A percentile compares a stretch with the other conserved stretches of the same genome.
phyloP scores from a whole-genome alignment of 2,329 filamentous ascomycete genomes.

The Chrysosphaeria jannelii region DNA sequence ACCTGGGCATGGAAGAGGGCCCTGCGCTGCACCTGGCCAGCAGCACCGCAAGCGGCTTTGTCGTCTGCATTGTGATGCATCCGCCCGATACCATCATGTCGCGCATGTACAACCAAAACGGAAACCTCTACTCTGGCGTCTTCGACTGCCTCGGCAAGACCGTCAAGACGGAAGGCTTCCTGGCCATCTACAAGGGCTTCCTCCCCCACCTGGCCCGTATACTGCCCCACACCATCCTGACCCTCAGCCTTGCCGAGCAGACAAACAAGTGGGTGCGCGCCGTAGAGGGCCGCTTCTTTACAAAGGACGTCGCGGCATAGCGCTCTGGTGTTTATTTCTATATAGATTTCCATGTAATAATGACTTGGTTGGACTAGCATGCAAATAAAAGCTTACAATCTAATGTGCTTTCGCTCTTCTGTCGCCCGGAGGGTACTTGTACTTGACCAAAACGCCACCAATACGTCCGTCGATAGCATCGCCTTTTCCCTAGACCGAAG shows the following conservation, averaged over 20 bases:
- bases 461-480: no score
- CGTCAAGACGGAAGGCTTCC: conserved; percentile 60
- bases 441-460: no score
- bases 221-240: conserved; percentile 82
- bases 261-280: conserved; percentile 76
- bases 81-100: conserved; percentile 98
- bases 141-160: conserved; percentile 85
- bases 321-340: no score
- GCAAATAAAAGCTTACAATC: no score
- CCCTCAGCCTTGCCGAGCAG: conserved; percentile 78
- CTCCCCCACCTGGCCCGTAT: conserved; percentile 84
- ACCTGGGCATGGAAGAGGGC: conserved; percentile 73
- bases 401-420: no score
- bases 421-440: no score
- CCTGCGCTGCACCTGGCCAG: conserved; percentile 67
- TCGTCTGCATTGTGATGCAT: conserved; percentile 95
- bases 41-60: conserved; percentile 73
- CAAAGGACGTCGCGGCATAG: conserved; percentile 13
- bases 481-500: no score
- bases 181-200: conserved; percentile 96
- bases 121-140: conserved; percentile 80
- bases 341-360: no score
- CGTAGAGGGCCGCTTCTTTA: conserved; percentile 29
- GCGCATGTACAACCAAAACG: conserved; percentile 94
- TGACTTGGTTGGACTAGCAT: no score